These are phyloP conservation scores for Irpex sp. DNA, from an alignment of 1,284 basidiomycete genomes.

Conservation along the genomic window DNA sequence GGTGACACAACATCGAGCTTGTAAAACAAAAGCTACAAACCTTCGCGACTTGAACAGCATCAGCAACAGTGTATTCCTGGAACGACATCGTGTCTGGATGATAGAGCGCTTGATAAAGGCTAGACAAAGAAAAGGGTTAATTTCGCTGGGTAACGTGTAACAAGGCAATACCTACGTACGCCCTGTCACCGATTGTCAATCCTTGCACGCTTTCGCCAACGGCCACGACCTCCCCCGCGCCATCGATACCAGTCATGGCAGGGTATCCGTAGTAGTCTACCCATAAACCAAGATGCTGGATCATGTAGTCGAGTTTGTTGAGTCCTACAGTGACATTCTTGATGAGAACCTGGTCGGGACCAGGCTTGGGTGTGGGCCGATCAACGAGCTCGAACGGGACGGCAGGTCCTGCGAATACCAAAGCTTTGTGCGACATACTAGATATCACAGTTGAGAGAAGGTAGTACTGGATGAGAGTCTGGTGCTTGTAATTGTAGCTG, in stretches of 20 bases:
- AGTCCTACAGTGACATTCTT: not conserved
- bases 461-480: no score
- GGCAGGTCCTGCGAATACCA: not conserved
- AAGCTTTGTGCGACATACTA: not conserved
- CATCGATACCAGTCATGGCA: not conserved
- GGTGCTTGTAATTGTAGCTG: no score
- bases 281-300: not conserved
- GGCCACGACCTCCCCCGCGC: not conserved
- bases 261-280: not conserved
- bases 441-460: no score
- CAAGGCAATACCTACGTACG: not conserved
- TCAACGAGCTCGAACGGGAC: not conserved
- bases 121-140: not conserved
- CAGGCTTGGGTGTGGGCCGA: not conserved
- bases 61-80: constrained; percentile 17
- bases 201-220: not conserved
- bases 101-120: constrained; percentile 1
- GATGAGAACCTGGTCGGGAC: constrained; percentile 2
- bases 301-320: not conserved
- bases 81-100: constrained; percentile 10
- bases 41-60: constrained; percentile 12
- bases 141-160: not conserved
- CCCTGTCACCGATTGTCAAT: not conserved
- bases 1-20: no score
- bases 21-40: not conserved